Percentiles rank a stretch among this genome's conserved stretches.
Evolutionary conservation across 805 yeast species (phyloP).

Genomic region (Spathaspora boniae): DNA sequence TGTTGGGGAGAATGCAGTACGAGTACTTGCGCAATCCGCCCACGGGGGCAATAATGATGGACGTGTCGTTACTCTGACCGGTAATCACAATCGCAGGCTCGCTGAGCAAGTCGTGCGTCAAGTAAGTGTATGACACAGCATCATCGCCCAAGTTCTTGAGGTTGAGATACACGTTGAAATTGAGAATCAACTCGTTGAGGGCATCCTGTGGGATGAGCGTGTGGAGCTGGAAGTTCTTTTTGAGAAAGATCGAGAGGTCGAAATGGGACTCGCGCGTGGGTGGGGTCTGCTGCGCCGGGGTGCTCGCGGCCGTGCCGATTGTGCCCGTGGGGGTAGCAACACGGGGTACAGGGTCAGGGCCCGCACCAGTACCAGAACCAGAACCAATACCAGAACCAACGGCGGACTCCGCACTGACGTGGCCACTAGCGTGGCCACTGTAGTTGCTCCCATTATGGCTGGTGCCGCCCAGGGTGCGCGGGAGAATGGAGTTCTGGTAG

Average conservation of each 20-base stretch:
- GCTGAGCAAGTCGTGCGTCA: conserved; percentile 15
- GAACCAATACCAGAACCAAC: too few relatives aligned
- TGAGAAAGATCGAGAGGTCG: conserved; percentile 28
- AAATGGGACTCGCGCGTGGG: conserved; percentile 20
- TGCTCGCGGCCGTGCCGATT: neutral
- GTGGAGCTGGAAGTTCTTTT: conserved; percentile 35
- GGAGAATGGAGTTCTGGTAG: conserved; percentile 10
- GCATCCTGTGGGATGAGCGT: conserved; percentile 33
- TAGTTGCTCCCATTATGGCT: neutral
- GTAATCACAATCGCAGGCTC: conserved; percentile 32
- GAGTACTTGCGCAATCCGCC: conserved; percentile 41
- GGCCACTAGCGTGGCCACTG: neutral
- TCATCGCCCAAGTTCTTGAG: conserved; percentile 18
- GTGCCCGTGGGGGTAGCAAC: neutral
- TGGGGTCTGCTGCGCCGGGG: conserved; percentile 10
- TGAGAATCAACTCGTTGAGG: conserved; percentile 30
- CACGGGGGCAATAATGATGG: conserved; percentile 32
- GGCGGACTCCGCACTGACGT: too few relatives aligned
- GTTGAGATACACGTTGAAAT: conserved; percentile 32
- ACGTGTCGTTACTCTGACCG: conserved; percentile 20
- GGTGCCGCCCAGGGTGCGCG: neutral
- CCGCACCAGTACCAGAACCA: too few relatives aligned
- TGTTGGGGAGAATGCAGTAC: conserved; percentile 37
- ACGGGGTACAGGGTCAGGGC: neutral
- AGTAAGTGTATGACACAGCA: conserved; percentile 20